Conservation (phyloP, 2,329 filamentous ascomycete genomes). For the Nemania diffusa region DNA sequence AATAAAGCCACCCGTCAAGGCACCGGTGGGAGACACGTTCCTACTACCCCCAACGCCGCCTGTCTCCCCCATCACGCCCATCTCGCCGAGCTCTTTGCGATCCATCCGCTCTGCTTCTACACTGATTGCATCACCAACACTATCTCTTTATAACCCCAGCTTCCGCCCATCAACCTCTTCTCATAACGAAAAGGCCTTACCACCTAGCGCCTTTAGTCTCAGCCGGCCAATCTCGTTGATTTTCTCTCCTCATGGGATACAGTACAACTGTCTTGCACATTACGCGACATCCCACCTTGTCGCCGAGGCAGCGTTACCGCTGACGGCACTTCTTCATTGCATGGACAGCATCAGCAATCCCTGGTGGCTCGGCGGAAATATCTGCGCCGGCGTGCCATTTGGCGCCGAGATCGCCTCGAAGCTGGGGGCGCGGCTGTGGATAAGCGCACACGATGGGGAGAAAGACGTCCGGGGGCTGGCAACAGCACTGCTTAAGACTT, state of each 20-base stretch:
- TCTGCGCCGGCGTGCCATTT: constrained; percentile 65
- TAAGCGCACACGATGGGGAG: constrained; percentile 69
- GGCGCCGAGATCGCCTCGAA: constrained; percentile 66
- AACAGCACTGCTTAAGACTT: constrained; percentile 61
- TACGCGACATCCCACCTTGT: constrained; percentile 69
- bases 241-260: constrained; percentile 72
- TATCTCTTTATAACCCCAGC: constrained; percentile 28
- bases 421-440: constrained; percentile 66
- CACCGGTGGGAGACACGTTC: constrained; percentile 39
- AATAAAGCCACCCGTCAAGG: constrained; percentile 22
- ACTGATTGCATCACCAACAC: constrained; percentile 44
- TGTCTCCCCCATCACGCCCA: constrained; percentile 51
- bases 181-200: constrained; percentile 23
- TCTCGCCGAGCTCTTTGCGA: constrained; percentile 45
- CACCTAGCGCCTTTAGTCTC: constrained; percentile 33
- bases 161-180: constrained; percentile 38
- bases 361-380: constrained; percentile 70
- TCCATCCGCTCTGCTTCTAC: constrained; percentile 52
- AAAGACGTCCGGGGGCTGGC: constrained; percentile 66
- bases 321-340: constrained; percentile 72
- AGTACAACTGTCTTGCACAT: constrained; percentile 62
- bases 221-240: constrained; percentile 66
- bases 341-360: constrained; percentile 69
- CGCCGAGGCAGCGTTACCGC: constrained; percentile 65
- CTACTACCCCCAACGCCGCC: constrained; percentile 52